phyloP scores from a whole-genome alignment of 495 filamentous ascomycete species.

The Extremus antarcticus region DNA sequence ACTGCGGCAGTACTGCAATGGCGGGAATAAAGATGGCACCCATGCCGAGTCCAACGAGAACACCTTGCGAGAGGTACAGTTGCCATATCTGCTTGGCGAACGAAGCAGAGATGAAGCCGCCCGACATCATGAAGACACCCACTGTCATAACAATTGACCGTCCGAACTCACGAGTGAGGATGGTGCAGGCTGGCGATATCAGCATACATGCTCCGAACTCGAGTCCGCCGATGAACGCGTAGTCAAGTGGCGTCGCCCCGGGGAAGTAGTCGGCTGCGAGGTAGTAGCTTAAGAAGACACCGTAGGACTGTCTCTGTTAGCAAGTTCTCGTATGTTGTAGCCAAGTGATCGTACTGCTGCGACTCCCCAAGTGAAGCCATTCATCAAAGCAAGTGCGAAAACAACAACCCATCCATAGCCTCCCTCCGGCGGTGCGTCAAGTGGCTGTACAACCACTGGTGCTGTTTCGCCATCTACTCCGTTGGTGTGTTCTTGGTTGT shows the following conservation, averaged over 20 bases:
- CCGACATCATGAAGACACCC: constrained; percentile 32
- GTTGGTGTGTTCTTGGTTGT: not conserved
- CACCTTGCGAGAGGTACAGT: constrained; percentile 59
- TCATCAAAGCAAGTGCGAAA: constrained; percentile 1
- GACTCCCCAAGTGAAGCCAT: not conserved
- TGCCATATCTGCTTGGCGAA: constrained; percentile 40
- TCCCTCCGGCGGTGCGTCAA: constrained; percentile 31
- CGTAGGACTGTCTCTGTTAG: constrained; percentile 22
- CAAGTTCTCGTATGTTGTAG: not conserved
- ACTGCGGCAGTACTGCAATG: constrained; percentile 61
- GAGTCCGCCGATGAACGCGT: constrained; percentile 42
- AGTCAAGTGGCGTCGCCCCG: constrained; percentile 33
- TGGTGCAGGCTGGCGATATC: constrained; percentile 38
- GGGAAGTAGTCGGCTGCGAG: constrained; percentile 34
- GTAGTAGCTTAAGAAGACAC: constrained; percentile 41
- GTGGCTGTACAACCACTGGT: not conserved
- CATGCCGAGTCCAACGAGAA: constrained; percentile 64
- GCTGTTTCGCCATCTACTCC: not conserved
- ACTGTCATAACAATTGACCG: constrained; percentile 29
- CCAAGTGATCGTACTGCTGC: not conserved
- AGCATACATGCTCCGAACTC: constrained; percentile 36
- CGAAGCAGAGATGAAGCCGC: constrained; percentile 35
- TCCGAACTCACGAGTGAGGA: constrained; percentile 26
- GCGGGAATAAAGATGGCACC: constrained; percentile 63
- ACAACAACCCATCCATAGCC: constrained; percentile 34